phyloP scores from a whole-genome alignment of 108 stramenopile species.

The Stephanodiscus minutulus region DNA sequence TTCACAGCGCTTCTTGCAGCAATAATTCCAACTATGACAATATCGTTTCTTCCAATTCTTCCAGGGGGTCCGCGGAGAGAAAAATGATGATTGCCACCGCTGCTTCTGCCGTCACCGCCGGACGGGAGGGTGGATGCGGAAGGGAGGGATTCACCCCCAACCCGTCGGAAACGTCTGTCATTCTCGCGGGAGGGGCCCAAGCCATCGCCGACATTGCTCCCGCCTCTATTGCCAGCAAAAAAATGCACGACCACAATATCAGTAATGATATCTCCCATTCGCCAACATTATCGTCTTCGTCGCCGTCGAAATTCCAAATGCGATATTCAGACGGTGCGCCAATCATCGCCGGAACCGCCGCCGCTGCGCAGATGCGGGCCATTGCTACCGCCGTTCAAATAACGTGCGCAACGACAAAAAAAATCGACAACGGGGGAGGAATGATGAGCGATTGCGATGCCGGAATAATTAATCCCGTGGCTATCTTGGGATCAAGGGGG shows the following conservation, averaged over 20 bases:
- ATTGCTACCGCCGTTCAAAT: slow-evolving; percentile 43
- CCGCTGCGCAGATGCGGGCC: slow-evolving; percentile 27
- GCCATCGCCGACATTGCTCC: neutral
- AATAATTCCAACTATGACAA: slow-evolving; percentile 5
- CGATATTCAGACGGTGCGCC: slow-evolving; percentile 45
- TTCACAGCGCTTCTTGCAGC: slow-evolving; percentile 20
- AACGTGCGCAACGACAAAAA: slow-evolving; percentile 12
- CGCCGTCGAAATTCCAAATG: slow-evolving; percentile 9
- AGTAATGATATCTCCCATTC: neutral
- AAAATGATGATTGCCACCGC: neutral
- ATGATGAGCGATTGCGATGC: neutral
- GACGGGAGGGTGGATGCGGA: neutral
- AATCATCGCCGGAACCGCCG: slow-evolving; percentile 51
- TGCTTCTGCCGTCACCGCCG: neutral
- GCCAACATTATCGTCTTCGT: neutral
- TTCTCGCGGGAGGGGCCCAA: neutral
- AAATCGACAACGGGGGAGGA: neutral
- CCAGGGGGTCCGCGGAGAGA: neutral
- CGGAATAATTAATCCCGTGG: slow-evolving; percentile 14
- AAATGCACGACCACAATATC: neutral
- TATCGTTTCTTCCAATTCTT: neutral
- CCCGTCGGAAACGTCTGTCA: neutral
- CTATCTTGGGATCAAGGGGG: slow-evolving; percentile 1
- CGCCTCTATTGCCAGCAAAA: slow-evolving; percentile 3
- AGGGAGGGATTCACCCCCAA: neutral